phyloP scores from a whole-genome alignment of 2,329 filamentous ascomycete species.

The Fusarium clavum region DNA sequence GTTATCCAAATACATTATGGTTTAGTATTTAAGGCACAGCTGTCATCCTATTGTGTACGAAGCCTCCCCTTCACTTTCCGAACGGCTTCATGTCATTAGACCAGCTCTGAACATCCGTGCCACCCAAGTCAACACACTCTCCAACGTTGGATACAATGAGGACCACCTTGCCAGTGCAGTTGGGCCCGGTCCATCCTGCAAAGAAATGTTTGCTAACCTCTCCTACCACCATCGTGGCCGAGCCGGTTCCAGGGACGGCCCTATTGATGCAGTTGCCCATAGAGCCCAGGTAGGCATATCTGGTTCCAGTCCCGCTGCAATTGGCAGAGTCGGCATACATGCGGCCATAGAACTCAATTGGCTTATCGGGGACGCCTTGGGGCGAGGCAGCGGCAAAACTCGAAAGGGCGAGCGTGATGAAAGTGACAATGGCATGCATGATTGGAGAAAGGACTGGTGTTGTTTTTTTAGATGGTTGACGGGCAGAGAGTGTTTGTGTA shows the following conservation, averaged over 20 bases:
- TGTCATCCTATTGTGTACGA: too few relatives aligned
- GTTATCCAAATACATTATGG: too few relatives aligned
- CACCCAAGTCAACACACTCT: neutral
- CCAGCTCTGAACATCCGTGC: neutral
- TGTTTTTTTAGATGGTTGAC: too few relatives aligned
- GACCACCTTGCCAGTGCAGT: neutral
- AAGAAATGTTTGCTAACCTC: neutral
- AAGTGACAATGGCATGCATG: neutral
- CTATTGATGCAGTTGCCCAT: neutral
- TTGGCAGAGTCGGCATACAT: neutral
- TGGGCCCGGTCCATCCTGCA: neutral
- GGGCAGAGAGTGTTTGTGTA: neutral
- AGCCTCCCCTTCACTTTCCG: neutral
- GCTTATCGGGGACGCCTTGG: neutral
- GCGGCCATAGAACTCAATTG: neutral
- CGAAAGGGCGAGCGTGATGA: neutral
- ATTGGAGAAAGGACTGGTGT: neutral
- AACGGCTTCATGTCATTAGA: slow-evolving; percentile 4
- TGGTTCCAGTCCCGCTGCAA: neutral
- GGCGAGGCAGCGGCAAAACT: neutral
- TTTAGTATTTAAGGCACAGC: too few relatives aligned
- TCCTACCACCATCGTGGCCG: neutral
- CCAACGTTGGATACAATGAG: neutral
- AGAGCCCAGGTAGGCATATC: neutral
- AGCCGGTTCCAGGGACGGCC: neutral